Conservation (phyloP, 257 asterid genomes). For the Ocimum tenuiflorum region DNA sequence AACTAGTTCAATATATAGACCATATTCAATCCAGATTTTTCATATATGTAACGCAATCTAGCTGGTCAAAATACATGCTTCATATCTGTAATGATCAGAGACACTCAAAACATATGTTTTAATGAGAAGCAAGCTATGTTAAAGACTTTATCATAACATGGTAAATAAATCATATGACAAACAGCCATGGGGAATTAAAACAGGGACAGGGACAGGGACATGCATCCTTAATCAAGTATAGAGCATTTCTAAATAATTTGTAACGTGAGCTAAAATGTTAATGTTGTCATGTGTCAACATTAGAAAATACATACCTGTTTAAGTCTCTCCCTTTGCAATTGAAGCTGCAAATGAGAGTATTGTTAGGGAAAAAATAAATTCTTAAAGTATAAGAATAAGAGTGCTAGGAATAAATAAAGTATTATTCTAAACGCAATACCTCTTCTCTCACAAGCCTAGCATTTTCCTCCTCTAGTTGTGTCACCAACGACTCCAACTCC, state of each 20-base stretch:
- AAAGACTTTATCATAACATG: too few relatives aligned
- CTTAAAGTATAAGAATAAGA: not conserved
- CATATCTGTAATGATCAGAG: not conserved
- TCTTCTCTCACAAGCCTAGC: conserved; percentile 65
- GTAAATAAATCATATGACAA: not conserved
- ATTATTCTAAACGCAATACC: conserved; percentile 30
- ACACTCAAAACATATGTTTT: not conserved
- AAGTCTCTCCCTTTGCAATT: conserved; percentile 49
- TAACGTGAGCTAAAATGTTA: not conserved
- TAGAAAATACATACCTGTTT: conserved; percentile 53
- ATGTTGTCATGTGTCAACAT: not conserved
- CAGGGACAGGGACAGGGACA: not conserved
- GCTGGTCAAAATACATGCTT: not conserved
- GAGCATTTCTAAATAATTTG: not conserved
- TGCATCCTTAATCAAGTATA: not conserved
- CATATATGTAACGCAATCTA: not conserved
- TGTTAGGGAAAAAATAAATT: not conserved
- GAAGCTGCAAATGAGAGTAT: conserved; percentile 49
- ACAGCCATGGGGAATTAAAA: not conserved
- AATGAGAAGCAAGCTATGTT: not conserved
- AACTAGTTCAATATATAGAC: too few relatives aligned
- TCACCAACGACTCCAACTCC: conserved; percentile 81
- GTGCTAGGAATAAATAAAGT: not conserved
- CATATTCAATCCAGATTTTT: too few relatives aligned
- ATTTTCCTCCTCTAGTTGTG: conserved; percentile 77